Evolutionary conservation across 2,329 filamentous ascomycete species (phyloP), one percentile per base, ranked within the genome.

Genomic region (Escovopsis weberi): DNA sequence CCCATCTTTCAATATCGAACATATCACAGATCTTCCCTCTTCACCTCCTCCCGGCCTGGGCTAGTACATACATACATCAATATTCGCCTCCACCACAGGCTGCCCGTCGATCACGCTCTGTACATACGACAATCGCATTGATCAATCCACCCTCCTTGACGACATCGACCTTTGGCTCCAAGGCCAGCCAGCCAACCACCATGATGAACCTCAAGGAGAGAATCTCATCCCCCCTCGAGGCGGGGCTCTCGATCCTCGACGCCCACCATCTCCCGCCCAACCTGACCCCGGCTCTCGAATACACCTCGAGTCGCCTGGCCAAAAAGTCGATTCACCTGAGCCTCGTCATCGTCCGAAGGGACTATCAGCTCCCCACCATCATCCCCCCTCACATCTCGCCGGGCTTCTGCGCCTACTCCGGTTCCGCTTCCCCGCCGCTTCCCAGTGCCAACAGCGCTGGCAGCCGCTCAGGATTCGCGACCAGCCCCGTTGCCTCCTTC

Each of bases 141-240:
- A n/a, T n/a, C n/a, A n/a, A n/a, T n/a, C n/a, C n/a, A 30, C 28
- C 12, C 35, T 19, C 33, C 33, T 30, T 40, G 23, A 30, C 11
- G 8, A 30, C 28, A 30, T 15, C 4, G 4, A 4, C 6, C 8
- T 9, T 11, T 30, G 6, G 28, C 28, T 30, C 28, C 8, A 30
- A 30, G 8, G 11, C 28, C 28, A 23, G 23, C 23, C 19, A 36
- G 18, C n/a, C n/a, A n/a, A n/a, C 38, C 35, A 37, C 18, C 35
- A 39, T 39, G 23, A 69, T 71, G 65, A 54, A 64, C 34, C 63
- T 72, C 53, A 80, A 76, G 59, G 62, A 67, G 43, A 65, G 62
- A 44, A 80, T 80, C 51, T 80, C 76, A 2, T 70, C 74, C 40
- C 76, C 77, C 12, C 67, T 81, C 44, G 77, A 80, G 63, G 75